Conservation (phyloP, 192 early-diverging fungal genomes). For the Podila epicladia region DNA sequence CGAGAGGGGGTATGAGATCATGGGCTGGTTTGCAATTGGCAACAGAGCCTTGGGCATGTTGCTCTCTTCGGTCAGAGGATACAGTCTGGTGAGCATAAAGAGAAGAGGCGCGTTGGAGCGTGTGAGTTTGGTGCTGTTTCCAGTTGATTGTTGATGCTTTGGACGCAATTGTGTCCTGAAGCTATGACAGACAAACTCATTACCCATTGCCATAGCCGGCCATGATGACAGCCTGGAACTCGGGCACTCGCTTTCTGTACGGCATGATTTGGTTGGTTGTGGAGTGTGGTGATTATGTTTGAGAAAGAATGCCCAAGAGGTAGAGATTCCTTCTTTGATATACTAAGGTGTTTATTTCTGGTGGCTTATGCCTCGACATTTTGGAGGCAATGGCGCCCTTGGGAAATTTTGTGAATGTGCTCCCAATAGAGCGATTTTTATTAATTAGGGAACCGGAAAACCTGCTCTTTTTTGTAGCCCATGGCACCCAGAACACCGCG, state of each 20-base stretch:
- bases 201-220: constrained; percentile 75
- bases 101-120: neutral
- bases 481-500: constrained; percentile 60
- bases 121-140: neutral
- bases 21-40: constrained; percentile 94
- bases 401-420: too few species aligned
- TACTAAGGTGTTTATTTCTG: constrained; percentile 5
- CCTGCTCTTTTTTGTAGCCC: constrained; percentile 59
- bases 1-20: constrained; percentile 92
- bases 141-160: neutral
- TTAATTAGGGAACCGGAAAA: constrained; percentile 69
- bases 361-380: neutral
- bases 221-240: constrained; percentile 76
- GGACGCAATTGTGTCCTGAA: neutral
- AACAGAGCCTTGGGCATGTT: constrained; percentile 93
- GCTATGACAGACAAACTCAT: neutral
- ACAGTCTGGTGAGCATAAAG: constrained; percentile 58
- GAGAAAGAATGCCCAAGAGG: constrained; percentile 1
- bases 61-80: constrained; percentile 81
- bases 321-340: neutral
- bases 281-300: neutral
- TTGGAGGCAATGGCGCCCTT: too few species aligned
- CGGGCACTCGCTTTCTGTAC: constrained; percentile 53
- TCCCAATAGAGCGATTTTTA: neutral
- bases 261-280: constrained; percentile 18